Percentiles rank a stretch among this genome's conserved stretches.
Conservation (phyloP, 495 filamentous ascomycete species). For the Podospora didyma region DNA sequence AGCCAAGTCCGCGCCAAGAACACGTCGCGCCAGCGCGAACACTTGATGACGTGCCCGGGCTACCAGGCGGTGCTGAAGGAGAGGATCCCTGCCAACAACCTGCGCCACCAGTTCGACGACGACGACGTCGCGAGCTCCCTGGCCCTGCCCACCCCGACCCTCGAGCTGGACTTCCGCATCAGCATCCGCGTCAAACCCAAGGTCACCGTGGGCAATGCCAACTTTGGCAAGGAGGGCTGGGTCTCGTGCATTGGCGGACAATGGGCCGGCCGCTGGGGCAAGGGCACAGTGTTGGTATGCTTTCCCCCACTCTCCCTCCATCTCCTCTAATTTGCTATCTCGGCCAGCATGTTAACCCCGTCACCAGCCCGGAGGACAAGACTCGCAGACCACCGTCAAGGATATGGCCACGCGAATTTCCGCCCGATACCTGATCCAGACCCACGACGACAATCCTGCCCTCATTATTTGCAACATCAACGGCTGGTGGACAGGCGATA, state of each 20-base stretch:
- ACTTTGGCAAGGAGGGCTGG: constrained; percentile 21
- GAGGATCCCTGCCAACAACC: constrained; percentile 25
- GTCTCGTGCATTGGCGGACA: constrained; percentile 25
- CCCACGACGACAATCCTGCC: constrained; percentile 26
- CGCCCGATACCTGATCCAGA: constrained; percentile 27
- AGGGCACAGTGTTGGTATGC: constrained; percentile 22
- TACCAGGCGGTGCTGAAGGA: constrained; percentile 25
- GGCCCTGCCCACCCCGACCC: constrained; percentile 19
- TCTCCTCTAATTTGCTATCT: not conserved
- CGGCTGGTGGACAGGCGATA: constrained; percentile 28
- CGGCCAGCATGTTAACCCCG: not conserved
- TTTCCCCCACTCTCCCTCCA: not conserved
- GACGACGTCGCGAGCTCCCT: constrained; percentile 26
- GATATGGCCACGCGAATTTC: constrained; percentile 24
- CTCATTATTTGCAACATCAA: constrained; percentile 24
- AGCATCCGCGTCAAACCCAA: constrained; percentile 30
- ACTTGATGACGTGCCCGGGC: constrained; percentile 21
- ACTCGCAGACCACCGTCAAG: constrained; percentile 21
- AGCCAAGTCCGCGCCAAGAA: constrained; percentile 28
- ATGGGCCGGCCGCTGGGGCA: constrained; percentile 29
- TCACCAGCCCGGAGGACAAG: constrained; percentile 24
- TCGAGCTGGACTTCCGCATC: constrained; percentile 28
- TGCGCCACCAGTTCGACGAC: constrained; percentile 27
- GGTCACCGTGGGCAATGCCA: constrained; percentile 16
- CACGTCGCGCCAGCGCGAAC: constrained; percentile 29